These are phyloP conservation scores for Collybia nuda DNA, from an alignment of 768 basidiomycete species.

Conservation along the genomic window DNA sequence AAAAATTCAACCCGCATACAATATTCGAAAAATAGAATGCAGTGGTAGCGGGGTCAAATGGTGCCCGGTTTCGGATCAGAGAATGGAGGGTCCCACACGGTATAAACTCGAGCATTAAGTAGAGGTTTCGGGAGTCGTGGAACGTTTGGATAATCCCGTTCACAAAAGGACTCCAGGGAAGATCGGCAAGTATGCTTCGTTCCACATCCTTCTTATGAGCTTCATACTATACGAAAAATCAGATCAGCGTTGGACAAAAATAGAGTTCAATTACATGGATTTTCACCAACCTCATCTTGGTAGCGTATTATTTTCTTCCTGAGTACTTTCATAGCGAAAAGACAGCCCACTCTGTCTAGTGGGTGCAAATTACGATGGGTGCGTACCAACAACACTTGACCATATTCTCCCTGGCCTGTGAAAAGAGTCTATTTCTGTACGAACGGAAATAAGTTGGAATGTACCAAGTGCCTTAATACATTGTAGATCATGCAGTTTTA, in stretches of 20 bases:
- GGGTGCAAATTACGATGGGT: constrained; percentile 23
- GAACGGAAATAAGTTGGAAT: not conserved
- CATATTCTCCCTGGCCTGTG: constrained; percentile 40
- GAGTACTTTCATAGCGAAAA: constrained; percentile 48
- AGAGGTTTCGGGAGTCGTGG: constrained; percentile 45
- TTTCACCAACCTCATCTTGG: constrained; percentile 14
- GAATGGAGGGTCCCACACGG: constrained; percentile 42
- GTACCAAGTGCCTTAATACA: constrained; percentile 40
- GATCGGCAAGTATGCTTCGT: constrained; percentile 32
- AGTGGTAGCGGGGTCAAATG: constrained; percentile 28
- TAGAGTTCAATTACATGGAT: not conserved
- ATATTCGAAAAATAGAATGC: constrained; percentile 60
- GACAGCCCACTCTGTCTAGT: constrained; percentile 31
- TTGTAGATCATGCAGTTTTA: constrained; percentile 39
- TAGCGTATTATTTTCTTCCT: constrained; percentile 32
- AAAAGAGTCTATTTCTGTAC: constrained; percentile 3
- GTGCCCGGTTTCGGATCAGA: constrained; percentile 28
- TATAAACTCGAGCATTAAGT: constrained; percentile 50
- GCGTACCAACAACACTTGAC: constrained; percentile 42
- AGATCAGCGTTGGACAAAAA: not conserved
- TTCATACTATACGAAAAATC: constrained; percentile 16
- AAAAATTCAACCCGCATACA: constrained; percentile 44
- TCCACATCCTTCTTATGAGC: constrained; percentile 37
- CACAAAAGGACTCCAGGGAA: constrained; percentile 58
- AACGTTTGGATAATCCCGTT: constrained; percentile 44